Conservation (phyloP, 495 filamentous ascomycete genomes). For the Penicillium simplicissimum region DNA sequence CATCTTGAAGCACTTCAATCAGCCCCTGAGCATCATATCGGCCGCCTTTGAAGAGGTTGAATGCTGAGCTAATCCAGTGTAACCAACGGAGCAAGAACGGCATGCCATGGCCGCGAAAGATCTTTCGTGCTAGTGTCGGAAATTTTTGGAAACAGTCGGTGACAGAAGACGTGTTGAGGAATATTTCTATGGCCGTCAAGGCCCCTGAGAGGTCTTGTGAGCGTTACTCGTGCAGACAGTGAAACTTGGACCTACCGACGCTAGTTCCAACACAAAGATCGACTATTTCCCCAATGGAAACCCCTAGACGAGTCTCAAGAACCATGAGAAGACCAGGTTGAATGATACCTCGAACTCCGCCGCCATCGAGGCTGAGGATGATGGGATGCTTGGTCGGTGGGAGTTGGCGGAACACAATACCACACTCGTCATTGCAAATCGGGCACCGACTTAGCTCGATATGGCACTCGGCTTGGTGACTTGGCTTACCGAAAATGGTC, state of each 20-base stretch:
- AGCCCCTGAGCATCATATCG: conserved; percentile 14
- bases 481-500: conserved; percentile 16
- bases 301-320: conserved; percentile 43
- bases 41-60: conserved; percentile 12
- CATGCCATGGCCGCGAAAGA: conserved; percentile 2
- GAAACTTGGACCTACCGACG: conserved; percentile 37
- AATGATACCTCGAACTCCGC: conserved; percentile 52
- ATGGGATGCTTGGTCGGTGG: conserved; percentile 50
- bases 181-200: conserved; percentile 7
- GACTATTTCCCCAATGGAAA: conserved; percentile 47
- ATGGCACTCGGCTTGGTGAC: conserved; percentile 14
- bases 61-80: conserved; percentile 5
- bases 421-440: conserved; percentile 35
- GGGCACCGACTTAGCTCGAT: conserved; percentile 23
- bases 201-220: conserved; percentile 1
- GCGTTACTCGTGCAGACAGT: neutral
- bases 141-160: conserved; percentile 15
- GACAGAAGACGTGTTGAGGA: conserved; percentile 7
- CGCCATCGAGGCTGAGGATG: conserved; percentile 59
- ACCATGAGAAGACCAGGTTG: conserved; percentile 45
- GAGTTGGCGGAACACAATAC: conserved; percentile 19
- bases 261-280: conserved; percentile 55
- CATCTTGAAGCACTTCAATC: conserved; percentile 7
- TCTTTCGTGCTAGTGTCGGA: conserved; percentile 14
- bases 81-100: neutral